Conservation (phyloP, 345 rosid genomes). For the Noccaea bulbosa region DNA sequence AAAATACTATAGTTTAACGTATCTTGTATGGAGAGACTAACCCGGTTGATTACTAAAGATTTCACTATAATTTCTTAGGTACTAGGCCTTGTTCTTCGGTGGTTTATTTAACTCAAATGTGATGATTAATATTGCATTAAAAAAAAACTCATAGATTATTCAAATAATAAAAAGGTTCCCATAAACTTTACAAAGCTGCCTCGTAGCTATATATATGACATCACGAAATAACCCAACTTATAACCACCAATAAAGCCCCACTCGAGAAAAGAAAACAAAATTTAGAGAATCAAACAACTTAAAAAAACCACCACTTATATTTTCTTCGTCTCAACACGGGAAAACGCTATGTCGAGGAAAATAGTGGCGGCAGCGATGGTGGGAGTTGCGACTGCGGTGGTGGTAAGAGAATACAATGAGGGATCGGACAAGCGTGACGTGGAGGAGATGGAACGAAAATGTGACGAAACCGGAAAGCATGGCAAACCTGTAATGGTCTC, state of each 20-base stretch:
- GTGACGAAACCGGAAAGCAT: constrained; percentile 55
- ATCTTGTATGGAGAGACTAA: background rate
- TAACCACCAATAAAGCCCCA: constrained; percentile 23
- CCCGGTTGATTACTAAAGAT: background rate
- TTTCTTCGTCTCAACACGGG: constrained; percentile 8
- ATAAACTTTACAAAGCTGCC: constrained; percentile 23
- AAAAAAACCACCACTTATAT: background rate
- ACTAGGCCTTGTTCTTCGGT: background rate
- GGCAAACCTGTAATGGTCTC: constrained; percentile 66
- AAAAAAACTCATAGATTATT: constrained; percentile 3
- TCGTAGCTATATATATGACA: constrained; percentile 37
- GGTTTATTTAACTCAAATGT: background rate
- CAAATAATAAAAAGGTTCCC: constrained; percentile 7
- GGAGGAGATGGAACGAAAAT: constrained; percentile 67
- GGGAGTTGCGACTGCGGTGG: constrained; percentile 24
- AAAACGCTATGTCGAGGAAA: constrained; percentile 36
- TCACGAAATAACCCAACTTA: constrained; percentile 25
- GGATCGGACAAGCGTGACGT: constrained; percentile 58
- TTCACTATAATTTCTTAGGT: background rate
- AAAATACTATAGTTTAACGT: background rate
- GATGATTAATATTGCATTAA: background rate
- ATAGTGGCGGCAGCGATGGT: constrained; percentile 13
- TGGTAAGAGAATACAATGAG: constrained; percentile 68
- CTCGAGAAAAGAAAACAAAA: background rate
- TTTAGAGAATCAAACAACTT: background rate